A percentile compares a stretch with the other conserved stretches of the same genome.
These are phyloP conservation scores for Aspergillus coremiiformis DNA, from an alignment of 495 filamentous ascomycete species.

Conservation along the genomic window DNA sequence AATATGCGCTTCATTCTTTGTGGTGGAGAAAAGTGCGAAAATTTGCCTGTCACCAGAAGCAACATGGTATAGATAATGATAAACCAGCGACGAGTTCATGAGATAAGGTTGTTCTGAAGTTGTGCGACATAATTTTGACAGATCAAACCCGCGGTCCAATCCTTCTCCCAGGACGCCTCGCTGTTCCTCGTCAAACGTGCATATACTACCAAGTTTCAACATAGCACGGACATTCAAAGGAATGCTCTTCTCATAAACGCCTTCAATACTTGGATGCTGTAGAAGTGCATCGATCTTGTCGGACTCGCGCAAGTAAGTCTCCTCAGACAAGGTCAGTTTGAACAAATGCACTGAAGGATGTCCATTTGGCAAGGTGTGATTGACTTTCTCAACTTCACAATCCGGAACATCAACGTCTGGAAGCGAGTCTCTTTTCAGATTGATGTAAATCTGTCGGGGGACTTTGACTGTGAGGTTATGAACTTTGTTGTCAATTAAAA, in stretches of 20 bases:
- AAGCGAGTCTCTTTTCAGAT: slow-evolving; percentile 76
- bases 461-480: slow-evolving; percentile 85
- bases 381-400: slow-evolving; percentile 84
- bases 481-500: slow-evolving; percentile 87
- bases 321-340: slow-evolving; percentile 83
- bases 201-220: slow-evolving; percentile 83
- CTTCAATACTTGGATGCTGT: slow-evolving; percentile 90
- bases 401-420: slow-evolving; percentile 85
- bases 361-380: slow-evolving; percentile 87
- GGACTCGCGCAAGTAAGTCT: slow-evolving; percentile 73
- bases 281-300: slow-evolving; percentile 76
- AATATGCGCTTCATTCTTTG: slow-evolving; percentile 71
- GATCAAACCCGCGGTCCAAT: slow-evolving; percentile 87
- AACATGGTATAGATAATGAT: slow-evolving; percentile 88
- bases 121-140: slow-evolving; percentile 63
- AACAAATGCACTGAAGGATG: slow-evolving; percentile 91
- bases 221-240: slow-evolving; percentile 77
- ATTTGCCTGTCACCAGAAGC: slow-evolving; percentile 83
- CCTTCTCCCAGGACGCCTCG: slow-evolving; percentile 87
- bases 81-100: slow-evolving; percentile 57
- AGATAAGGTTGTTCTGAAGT: slow-evolving; percentile 66
- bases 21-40: slow-evolving; percentile 86
- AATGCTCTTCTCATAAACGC: slow-evolving; percentile 90
- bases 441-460: slow-evolving; percentile 81
- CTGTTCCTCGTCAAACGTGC: slow-evolving; percentile 89